Evolutionary conservation across 73 alveolate genomes (phyloP).

Genomic region (Durusdinium trenchii): DNA sequence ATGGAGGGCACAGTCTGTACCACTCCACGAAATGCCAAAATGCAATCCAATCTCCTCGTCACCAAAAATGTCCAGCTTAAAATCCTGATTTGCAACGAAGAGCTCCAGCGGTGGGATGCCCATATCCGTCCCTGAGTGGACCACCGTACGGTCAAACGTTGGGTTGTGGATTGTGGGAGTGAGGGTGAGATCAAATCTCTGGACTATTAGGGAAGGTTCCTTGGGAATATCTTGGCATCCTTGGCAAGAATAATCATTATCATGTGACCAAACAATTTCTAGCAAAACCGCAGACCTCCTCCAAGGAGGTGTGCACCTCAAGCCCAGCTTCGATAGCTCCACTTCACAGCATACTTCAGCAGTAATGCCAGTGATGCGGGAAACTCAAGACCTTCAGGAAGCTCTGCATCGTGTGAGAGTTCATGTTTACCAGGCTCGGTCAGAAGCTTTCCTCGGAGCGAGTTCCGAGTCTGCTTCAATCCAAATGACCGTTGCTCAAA

Average conservation of each 20-base stretch:
- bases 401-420: constrained; percentile 5
- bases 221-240: too few relatives aligned
- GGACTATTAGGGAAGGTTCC: too few relatives aligned
- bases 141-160: too few relatives aligned
- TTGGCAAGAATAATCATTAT: background rate
- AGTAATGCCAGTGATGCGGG: background rate
- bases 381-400: background rate
- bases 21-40: too few relatives aligned
- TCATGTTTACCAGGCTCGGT: background rate
- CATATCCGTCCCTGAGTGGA: background rate
- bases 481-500: too few relatives aligned
- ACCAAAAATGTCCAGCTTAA: background rate
- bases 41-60: background rate
- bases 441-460: background rate
- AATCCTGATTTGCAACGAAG: background rate
- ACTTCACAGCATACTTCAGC: background rate
- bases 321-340: constrained; percentile 25
- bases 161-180: too few relatives aligned
- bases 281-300: background rate
- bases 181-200: too few relatives aligned
- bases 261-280: background rate
- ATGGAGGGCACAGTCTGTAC: too few relatives aligned
- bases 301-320: too few relatives aligned
- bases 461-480: too few relatives aligned
- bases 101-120: background rate